Percentiles rank a stretch among this genome's conserved stretches.
Evolutionary conservation across 768 basidiomycete species (phyloP).

Genomic region (Glaciozyma antarctica): DNA sequence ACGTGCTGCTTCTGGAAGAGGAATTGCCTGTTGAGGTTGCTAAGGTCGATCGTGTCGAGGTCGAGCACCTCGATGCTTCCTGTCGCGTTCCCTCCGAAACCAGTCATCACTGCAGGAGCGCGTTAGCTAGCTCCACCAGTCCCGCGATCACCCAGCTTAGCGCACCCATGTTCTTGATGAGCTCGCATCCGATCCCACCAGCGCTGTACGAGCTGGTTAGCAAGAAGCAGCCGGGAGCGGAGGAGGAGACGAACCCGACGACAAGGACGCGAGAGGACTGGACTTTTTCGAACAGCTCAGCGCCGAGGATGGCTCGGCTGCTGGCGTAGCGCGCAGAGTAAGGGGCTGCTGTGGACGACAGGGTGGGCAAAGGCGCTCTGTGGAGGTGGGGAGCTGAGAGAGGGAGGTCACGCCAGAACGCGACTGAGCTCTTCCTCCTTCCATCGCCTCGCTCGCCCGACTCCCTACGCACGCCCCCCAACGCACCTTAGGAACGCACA

Average conservation of each 20-base stretch:
- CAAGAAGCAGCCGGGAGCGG: not conserved
- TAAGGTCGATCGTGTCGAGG: constrained; percentile 95
- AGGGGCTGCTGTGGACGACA: not conserved
- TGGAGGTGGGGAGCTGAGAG: not conserved
- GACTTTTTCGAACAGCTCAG: constrained; percentile 50
- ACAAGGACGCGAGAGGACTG: constrained; percentile 51
- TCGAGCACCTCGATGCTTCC: constrained; percentile 49
- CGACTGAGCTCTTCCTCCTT: not conserved
- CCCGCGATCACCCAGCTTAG: not conserved
- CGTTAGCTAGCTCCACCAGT: not conserved
- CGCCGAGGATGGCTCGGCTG: constrained; percentile 69
- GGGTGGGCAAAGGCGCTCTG: not conserved
- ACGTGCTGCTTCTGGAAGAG: constrained; percentile 94
- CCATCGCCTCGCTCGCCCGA: not conserved
- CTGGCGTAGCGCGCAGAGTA: constrained; percentile 42
- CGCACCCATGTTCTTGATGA: constrained; percentile 90
- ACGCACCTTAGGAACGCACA: not conserved
- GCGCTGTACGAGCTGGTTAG: constrained; percentile 8
- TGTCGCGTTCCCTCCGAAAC: constrained; percentile 9
- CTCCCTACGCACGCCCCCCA: not conserved
- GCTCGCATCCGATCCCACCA: constrained; percentile 85
- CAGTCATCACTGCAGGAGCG: constrained; percentile 17
- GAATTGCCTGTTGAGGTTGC: constrained; percentile 94
- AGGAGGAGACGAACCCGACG: constrained; percentile 51
- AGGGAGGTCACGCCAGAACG: not conserved